These are phyloP conservation scores for Trichoderma sp. DNA, from an alignment of 2,329 filamentous ascomycete genomes.

Conservation along the genomic window DNA sequence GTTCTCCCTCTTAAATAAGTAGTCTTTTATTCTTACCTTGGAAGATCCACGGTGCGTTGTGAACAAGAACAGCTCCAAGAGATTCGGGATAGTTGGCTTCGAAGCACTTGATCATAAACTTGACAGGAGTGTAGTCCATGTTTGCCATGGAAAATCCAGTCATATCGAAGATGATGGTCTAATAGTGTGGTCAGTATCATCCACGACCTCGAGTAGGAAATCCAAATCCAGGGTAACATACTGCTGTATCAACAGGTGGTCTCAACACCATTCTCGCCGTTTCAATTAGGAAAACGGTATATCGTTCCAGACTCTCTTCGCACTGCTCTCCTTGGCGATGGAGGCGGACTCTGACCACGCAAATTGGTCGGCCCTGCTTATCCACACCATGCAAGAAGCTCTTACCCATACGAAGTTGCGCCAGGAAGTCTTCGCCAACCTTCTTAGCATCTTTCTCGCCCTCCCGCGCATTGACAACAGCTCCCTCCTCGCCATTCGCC, in stretches of 20 bases:
- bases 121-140: constrained; percentile 97
- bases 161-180: constrained; percentile 97
- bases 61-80: constrained; percentile 83
- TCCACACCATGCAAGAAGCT: constrained; percentile 88
- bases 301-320: constrained; percentile 78
- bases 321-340: constrained; percentile 81
- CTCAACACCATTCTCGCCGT: constrained; percentile 81
- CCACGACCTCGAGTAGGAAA: not conserved
- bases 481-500: constrained; percentile 67
- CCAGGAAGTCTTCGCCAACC: constrained; percentile 68
- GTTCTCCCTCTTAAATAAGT: not conserved
- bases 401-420: constrained; percentile 85
- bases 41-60: constrained; percentile 97
- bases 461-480: constrained; percentile 57
- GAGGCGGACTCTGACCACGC: constrained; percentile 76
- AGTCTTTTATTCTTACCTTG: constrained; percentile 58
- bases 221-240: constrained; percentile 47
- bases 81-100: constrained; percentile 98
- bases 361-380: constrained; percentile 80
- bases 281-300: constrained; percentile 92
- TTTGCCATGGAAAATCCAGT: constrained; percentile 90
- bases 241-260: constrained; percentile 84
- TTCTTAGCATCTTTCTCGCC: constrained; percentile 62
- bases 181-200: not conserved
- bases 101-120: constrained; percentile 99